Base-by-base conservation (phyloP, 345 rosid genomes). In the Eucalyptus erythrocorys region DNA sequence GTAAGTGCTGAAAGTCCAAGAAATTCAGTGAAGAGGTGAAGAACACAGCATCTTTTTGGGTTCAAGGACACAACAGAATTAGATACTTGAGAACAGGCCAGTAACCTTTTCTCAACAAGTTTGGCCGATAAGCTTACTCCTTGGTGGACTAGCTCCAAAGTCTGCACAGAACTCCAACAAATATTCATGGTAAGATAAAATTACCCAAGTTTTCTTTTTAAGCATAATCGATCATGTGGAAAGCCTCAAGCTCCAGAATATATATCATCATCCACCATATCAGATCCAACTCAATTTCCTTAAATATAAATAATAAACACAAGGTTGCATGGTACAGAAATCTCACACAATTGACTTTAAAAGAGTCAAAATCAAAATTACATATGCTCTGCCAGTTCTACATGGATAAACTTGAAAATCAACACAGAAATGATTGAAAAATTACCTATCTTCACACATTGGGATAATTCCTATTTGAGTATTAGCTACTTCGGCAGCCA, bases 91-190 rank as follows among this genome's bases (percentile, higher is more conserved):
- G 7, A 71, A 71, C 81, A 34, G 81, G 81, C 43, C 26, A 85
- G 87, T 89, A 89, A 97, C 99, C 99, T 93, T 89, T 93, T 95
- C 66, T 87, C 93, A 26, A 55, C 49, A 81, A 95, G 85, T 91
- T 94, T 95, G 61, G 94, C 90, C 89, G 91, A 91, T 87, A 94
- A 55, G 89, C 92, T 93, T 88, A 88, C 89, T 89, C 93, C 98
- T 91, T 92, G 97, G 87, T 91, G 91, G 88, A 96, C 92, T 88
- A 94, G 96, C 91, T 91, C 96, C 92, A 94, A 34, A 32, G 95
- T 94, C 98, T 96, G 91, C 37, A 0, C 22, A 66, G 11, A n/a
- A 66, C 79, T 66, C 42, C 79, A 15, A 64, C 40, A 64, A 64
- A 15, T 64, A 15, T n/a, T 64, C 21, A n/a, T 32, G 40, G 79